Conservation (phyloP, 2,329 filamentous ascomycete species). For the Verruconis gallopava region DNA sequence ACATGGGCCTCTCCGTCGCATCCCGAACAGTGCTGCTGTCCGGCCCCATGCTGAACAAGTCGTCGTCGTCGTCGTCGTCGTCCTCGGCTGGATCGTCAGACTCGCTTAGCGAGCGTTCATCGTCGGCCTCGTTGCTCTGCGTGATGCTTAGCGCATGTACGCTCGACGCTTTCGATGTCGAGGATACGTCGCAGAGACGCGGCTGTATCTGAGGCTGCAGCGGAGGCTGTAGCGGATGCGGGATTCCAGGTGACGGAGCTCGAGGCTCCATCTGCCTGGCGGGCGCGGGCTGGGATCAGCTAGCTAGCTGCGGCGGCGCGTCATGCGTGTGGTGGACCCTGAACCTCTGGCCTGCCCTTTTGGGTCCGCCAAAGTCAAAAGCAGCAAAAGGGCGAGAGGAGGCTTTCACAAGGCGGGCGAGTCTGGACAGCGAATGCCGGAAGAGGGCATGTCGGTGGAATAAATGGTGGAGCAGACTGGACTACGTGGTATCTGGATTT, state of each 20-base stretch:
- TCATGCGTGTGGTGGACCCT: not conserved
- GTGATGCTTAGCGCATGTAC: not conserved
- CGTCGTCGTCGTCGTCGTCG: no score
- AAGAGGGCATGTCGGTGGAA: no score
- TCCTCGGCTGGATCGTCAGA: no score
- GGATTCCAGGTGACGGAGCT: constrained; percentile 6
- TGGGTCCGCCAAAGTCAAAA: no score
- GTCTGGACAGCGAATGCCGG: no score
- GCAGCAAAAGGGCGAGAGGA: no score
- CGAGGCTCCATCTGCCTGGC: constrained; percentile 1
- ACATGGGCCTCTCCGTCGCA: constrained; percentile 41
- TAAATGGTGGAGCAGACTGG: no score
- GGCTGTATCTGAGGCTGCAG: not conserved
- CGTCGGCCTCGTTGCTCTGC: constrained; percentile 28
- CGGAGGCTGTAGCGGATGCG: not conserved
- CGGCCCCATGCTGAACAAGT: constrained; percentile 23
- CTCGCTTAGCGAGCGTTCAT: constrained; percentile 23
- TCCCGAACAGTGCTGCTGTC: constrained; percentile 9
- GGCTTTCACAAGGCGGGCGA: no score
- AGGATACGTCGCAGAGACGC: not conserved
- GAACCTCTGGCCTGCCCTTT: no score
- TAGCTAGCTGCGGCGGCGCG: not conserved
- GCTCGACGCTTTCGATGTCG: not conserved
- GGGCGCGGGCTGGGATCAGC: not conserved
- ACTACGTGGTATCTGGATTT: no score